Evolutionary conservation across 2,329 filamentous ascomycete genomes (phyloP), one percentile per base, ranked within the genome.

Genomic region (Pseudomassariella vexata): DNA sequence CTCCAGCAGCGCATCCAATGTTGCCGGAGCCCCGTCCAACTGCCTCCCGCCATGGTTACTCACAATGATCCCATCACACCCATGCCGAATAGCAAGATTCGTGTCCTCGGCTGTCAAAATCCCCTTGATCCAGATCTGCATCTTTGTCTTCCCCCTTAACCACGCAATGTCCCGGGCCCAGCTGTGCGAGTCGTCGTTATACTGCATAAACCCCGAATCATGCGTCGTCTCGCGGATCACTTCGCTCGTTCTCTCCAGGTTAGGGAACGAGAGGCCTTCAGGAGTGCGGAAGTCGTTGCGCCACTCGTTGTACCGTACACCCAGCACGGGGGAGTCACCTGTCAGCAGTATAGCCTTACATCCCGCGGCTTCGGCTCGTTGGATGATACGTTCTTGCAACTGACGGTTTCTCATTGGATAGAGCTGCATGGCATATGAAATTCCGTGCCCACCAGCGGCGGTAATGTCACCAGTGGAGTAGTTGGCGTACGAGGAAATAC

Each of bases 121-220:
- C 7, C 30, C 30, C 12, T 32, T 32, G 23, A 63, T 55, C 60
- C 62, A 67, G 28, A 68, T 68, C 34, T 68, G 56, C 56, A 75
- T 59, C 27, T 56, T 58, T 0, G 66, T 71, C n/a, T 62, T 51
- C 10, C 54, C 51, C 14, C 64, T 53, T 22, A 76, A 46, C 69
- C 69, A 76, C 0, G 62, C 57, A 19, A 76, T 67, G 9, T 68
- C 65, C 2, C 55, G 49, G 9, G 62, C 66, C 71, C 71, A 77
- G 24, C 48, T 53, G 39, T 56, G 53, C 5, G 41, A 34, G 29
- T 49, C 48, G 2, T 45, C 47, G 30, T 51, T 54, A 26, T 53
- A 36, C 4, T 39, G 22, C 9, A 39, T 23, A 20, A 50, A 53
- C 1, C 41, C 36, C 6, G 36, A 37, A 26, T 49, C 47, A 29